phyloP scores from a whole-genome alignment of 352 stramenopile species.

The Phytopythium oedochilum region DNA sequence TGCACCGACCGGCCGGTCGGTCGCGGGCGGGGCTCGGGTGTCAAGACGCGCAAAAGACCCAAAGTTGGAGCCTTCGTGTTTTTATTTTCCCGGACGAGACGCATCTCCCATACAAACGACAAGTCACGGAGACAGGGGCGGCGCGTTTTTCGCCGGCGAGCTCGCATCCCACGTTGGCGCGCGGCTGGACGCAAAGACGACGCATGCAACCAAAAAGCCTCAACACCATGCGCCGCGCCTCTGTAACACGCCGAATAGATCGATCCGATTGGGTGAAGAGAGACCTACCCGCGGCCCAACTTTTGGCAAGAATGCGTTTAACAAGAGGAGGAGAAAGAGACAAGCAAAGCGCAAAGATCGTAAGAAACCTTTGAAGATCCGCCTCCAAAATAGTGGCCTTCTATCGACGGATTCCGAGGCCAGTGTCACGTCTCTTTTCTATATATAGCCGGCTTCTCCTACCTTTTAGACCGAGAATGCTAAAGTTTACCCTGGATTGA shows the following conservation, averaged over 20 bases:
- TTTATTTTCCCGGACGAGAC: not conserved
- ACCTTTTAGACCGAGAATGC: not conserved
- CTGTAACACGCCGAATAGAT: not conserved
- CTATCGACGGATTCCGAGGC: too few species aligned
- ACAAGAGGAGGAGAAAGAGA: not conserved
- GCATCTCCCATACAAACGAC: not conserved
- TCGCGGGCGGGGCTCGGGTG: too few species aligned
- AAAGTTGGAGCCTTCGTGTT: not conserved
- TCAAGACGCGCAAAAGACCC: not conserved
- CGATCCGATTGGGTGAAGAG: not conserved
- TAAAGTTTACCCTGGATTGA: too few species aligned
- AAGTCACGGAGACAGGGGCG: constrained; percentile 1
- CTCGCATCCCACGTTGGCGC: not conserved
- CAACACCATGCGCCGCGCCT: not conserved
- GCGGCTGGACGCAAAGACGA: not conserved
- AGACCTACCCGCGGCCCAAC: not conserved
- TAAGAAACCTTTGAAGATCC: constrained; percentile 4
- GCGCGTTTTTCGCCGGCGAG: constrained; percentile 9
- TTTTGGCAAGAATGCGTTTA: not conserved
- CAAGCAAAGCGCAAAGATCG: constrained; percentile 2
- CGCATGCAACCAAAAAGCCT: not conserved
- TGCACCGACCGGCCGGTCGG: too few species aligned
- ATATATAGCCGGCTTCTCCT: too few species aligned
- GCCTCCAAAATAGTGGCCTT: too few species aligned
- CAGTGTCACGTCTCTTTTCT: too few species aligned